These are phyloP conservation scores for Ustilaginoidea virens DNA, from an alignment of 2,329 filamentous ascomycete species.

Conservation along the genomic window DNA sequence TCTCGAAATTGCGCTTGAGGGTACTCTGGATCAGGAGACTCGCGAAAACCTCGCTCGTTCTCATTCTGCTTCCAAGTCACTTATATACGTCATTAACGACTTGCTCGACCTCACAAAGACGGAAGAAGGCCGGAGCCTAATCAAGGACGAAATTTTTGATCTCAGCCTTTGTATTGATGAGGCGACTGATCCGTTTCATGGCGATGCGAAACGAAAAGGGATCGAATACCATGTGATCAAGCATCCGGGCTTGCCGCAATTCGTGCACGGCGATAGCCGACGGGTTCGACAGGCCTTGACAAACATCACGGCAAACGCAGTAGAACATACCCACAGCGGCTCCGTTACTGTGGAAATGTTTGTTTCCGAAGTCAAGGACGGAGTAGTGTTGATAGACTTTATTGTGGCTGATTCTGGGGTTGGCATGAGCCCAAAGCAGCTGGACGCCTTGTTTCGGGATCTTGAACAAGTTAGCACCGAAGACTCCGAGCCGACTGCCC, in stretches of 20 bases:
- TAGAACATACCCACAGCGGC: slow-evolving; percentile 59
- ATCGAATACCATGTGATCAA: slow-evolving; percentile 54
- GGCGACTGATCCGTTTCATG: slow-evolving; percentile 57
- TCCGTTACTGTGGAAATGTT: slow-evolving; percentile 57
- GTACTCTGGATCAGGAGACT: slow-evolving; percentile 62
- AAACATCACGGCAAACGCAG: slow-evolving; percentile 73
- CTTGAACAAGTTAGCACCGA: slow-evolving; percentile 41
- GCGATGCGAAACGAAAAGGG: slow-evolving; percentile 61
- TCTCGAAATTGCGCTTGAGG: slow-evolving; percentile 78
- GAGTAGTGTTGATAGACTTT: slow-evolving; percentile 54
- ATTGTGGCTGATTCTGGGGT: slow-evolving; percentile 60
- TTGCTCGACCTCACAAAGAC: slow-evolving; percentile 77
- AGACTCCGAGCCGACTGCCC: slow-evolving; percentile 14
- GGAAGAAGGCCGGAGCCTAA: slow-evolving; percentile 62
- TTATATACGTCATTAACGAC: slow-evolving; percentile 92
- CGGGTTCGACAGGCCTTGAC: slow-evolving; percentile 69
- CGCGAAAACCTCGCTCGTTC: slow-evolving; percentile 72
- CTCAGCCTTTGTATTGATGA: slow-evolving; percentile 57
- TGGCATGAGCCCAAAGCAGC: slow-evolving; percentile 49
- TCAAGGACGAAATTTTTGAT: slow-evolving; percentile 72
- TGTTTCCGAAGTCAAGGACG: slow-evolving; percentile 35
- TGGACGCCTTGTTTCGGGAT: slow-evolving; percentile 42
- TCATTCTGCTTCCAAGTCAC: slow-evolving; percentile 79
- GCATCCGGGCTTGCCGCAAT: slow-evolving; percentile 51
- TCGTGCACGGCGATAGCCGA: slow-evolving; percentile 65